phyloP scores from a whole-genome alignment of 2,329 filamentous ascomycete species.

The Ophiocordyceps polyrhachis-furcata region DNA sequence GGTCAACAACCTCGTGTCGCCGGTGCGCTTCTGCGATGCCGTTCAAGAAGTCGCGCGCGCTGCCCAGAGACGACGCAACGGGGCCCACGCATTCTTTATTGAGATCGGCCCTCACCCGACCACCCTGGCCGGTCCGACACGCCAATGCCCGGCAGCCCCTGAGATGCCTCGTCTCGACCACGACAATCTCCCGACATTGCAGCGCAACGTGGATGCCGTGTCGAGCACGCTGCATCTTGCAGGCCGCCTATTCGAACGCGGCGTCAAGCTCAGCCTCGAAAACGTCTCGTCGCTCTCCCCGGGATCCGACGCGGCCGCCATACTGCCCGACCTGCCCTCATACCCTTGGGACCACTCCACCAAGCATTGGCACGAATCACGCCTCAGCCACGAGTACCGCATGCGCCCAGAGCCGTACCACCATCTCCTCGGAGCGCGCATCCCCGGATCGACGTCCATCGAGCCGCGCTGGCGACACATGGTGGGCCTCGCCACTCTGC shows the following conservation, averaged over 20 bases:
- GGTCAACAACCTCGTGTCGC: background rate
- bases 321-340: background rate
- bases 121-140: background rate
- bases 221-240: too few species aligned
- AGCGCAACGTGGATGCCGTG: too few species aligned
- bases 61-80: background rate
- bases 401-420: background rate
- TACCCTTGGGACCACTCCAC: background rate
- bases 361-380: background rate
- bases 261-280: too few species aligned
- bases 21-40: background rate
- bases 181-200: too few species aligned
- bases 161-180: too few species aligned
- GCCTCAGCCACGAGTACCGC: background rate
- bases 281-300: too few species aligned
- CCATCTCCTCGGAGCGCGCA: background rate
- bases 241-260: too few species aligned
- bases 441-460: background rate
- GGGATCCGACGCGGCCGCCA: background rate
- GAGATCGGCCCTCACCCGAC: background rate
- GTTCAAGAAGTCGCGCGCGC: background rate
- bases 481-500: background rate
- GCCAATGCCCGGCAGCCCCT: too few species aligned
- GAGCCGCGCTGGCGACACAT: background rate
- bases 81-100: background rate